phyloP scores from a whole-genome alignment of 441 rosid species.

The Kokia cookei region DNA sequence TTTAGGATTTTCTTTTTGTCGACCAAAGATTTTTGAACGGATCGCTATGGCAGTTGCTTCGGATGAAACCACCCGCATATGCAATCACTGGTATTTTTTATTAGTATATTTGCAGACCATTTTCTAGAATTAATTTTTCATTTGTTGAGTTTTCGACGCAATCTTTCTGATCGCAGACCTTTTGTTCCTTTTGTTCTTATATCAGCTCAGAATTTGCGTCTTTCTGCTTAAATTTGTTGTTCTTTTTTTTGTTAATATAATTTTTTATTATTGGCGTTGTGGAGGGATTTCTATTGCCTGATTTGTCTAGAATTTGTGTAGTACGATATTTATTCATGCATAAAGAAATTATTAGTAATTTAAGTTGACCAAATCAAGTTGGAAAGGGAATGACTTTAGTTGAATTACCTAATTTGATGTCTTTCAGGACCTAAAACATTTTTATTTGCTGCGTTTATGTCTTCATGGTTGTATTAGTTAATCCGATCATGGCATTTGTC shows the following conservation, averaged over 20 bases:
- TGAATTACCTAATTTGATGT: background rate
- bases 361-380: background rate
- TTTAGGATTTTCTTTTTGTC: background rate
- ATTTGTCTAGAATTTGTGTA: background rate
- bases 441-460: background rate
- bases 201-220: background rate
- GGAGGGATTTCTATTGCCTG: background rate
- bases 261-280: background rate
- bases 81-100: slow-evolving; percentile 65
- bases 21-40: slow-evolving; percentile 9
- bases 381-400: background rate
- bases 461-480: slow-evolving; percentile 1
- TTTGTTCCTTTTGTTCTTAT: background rate
- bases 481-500: background rate
- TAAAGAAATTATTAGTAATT: background rate
- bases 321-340: background rate
- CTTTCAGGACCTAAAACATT: background rate
- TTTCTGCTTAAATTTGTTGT: background rate
- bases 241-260: background rate
- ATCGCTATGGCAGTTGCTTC: slow-evolving; percentile 52
- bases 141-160: background rate
- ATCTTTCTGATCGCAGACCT: background rate
- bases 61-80: slow-evolving; percentile 58
- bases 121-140: background rate
- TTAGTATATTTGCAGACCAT: background rate